Conservation (phyloP, 31 red algal genomes). For the Odonthalia washingtoniensis region DNA sequence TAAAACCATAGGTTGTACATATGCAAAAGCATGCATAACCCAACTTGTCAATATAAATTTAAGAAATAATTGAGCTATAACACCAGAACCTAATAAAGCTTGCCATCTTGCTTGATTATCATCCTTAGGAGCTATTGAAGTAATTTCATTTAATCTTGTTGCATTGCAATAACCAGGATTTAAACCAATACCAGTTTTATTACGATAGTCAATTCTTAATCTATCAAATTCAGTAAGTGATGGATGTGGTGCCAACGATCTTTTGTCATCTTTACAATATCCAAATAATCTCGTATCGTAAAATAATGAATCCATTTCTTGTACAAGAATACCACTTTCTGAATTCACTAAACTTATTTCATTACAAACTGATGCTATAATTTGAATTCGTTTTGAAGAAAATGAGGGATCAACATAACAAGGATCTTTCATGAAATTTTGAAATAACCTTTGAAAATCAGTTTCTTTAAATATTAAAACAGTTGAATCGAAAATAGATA, state of each 20-base stretch:
- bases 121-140: slow-evolving; percentile 48
- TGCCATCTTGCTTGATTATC: slow-evolving; percentile 32
- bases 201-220: slow-evolving; percentile 37
- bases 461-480: slow-evolving; percentile 58
- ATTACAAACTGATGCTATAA: slow-evolving; percentile 65
- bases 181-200: slow-evolving; percentile 27
- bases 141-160: slow-evolving; percentile 41
- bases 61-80: slow-evolving; percentile 55
- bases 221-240: slow-evolving; percentile 30
- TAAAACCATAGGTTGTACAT: slow-evolving; percentile 55
- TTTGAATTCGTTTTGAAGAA: slow-evolving; percentile 26
- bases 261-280: slow-evolving; percentile 48
- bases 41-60: slow-evolving; percentile 61
- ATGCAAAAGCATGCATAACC: slow-evolving; percentile 56
- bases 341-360: slow-evolving; percentile 44
- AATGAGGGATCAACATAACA: slow-evolving; percentile 69
- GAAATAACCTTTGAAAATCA: slow-evolving; percentile 61
- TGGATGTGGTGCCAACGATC: slow-evolving; percentile 26
- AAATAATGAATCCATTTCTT: slow-evolving; percentile 65
- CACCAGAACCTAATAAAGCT: slow-evolving; percentile 55
- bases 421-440: slow-evolving; percentile 69
- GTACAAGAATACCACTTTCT: slow-evolving; percentile 37
- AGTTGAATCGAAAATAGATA: slow-evolving; percentile 56
- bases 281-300: slow-evolving; percentile 62
- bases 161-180: slow-evolving; percentile 62